phyloP scores from a whole-genome alignment of 2,329 filamentous ascomycete species.

The Ilyonectria robusta region DNA sequence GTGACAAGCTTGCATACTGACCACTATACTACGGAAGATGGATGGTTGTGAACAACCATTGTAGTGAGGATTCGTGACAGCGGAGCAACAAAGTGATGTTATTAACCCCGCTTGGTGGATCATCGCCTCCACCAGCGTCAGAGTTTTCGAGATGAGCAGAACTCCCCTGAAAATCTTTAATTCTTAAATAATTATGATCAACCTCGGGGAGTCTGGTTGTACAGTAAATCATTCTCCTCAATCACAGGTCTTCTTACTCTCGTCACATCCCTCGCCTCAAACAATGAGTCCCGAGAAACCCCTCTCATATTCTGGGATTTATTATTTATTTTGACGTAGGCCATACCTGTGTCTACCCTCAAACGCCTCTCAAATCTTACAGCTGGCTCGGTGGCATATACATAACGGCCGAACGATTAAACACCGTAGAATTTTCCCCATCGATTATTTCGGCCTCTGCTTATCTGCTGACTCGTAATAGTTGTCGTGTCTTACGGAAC shows the following conservation, averaged over 20 bases:
- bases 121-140: not conserved
- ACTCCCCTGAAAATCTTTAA: too few species aligned
- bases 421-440: not conserved
- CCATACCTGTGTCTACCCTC: not conserved
- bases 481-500: slow-evolving; percentile 25
- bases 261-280: too few species aligned
- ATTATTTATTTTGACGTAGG: slow-evolving; percentile 6
- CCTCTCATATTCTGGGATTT: not conserved
- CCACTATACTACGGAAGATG: slow-evolving; percentile 39
- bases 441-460: not conserved
- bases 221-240: too few species aligned
- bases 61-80: slow-evolving; percentile 30
- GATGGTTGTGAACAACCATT: slow-evolving; percentile 32
- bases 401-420: not conserved
- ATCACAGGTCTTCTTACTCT: too few species aligned
- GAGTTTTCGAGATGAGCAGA: too few species aligned
- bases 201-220: too few species aligned
- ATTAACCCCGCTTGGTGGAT: not conserved
- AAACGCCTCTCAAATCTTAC: not conserved
- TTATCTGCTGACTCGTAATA: slow-evolving; percentile 19
- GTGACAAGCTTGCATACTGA: slow-evolving; percentile 39
- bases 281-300: too few species aligned
- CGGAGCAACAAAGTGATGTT: not conserved
- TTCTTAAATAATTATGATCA: too few species aligned
- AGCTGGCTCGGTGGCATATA: slow-evolving; percentile 12